Conservation (phyloP, 2,329 filamentous ascomycete genomes). For the Epichloe gansuensis region DNA sequence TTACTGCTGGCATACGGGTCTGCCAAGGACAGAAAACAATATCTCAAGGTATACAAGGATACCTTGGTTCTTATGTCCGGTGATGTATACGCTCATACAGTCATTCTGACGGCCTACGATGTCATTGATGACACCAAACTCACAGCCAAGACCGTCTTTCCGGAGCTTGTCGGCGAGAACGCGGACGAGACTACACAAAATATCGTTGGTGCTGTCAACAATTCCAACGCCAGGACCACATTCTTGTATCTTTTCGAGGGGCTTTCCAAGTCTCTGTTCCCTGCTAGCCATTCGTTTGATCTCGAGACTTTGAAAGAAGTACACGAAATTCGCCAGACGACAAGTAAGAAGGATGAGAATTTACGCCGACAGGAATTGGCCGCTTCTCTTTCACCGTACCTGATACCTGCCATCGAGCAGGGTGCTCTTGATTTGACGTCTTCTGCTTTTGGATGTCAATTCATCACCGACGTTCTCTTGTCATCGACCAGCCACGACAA, state of each 20-base stretch:
- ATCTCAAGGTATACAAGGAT: slow-evolving; percentile 83
- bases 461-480: slow-evolving; percentile 73
- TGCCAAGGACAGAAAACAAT: slow-evolving; percentile 85
- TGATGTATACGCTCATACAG: slow-evolving; percentile 64
- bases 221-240: slow-evolving; percentile 52
- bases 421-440: slow-evolving; percentile 56
- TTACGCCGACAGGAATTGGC: slow-evolving; percentile 65
- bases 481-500: slow-evolving; percentile 60
- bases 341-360: slow-evolving; percentile 85
- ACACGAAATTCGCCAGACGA: slow-evolving; percentile 65
- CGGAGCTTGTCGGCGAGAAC: slow-evolving; percentile 69
- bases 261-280: slow-evolving; percentile 48
- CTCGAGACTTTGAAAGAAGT: slow-evolving; percentile 64
- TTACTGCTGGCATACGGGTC: slow-evolving; percentile 71
- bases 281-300: slow-evolving; percentile 49
- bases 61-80: slow-evolving; percentile 75
- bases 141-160: slow-evolving; percentile 72
- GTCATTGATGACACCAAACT: slow-evolving; percentile 91
- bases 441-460: slow-evolving; percentile 75
- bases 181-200: slow-evolving; percentile 50
- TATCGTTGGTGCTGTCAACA: slow-evolving; percentile 50
- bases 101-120: slow-evolving; percentile 79
- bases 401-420: slow-evolving; percentile 62
- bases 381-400: slow-evolving; percentile 57
- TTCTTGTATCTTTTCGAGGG: slow-evolving; percentile 75